Evolutionary conservation across 2,329 filamentous ascomycete species (phyloP).

Genomic region (Teratosphaeria nubilosa): DNA sequence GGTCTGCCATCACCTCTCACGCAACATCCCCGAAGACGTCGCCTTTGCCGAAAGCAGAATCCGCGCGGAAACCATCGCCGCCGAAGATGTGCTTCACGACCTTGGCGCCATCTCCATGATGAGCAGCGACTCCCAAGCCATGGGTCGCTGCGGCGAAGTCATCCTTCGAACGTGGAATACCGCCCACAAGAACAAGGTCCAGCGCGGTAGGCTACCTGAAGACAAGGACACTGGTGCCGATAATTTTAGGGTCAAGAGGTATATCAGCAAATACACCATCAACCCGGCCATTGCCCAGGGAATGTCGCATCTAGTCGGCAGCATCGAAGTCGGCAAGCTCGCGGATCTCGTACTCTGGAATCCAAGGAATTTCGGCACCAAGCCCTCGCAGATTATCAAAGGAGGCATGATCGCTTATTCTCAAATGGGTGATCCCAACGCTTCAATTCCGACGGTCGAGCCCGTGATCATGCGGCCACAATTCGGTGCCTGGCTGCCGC

Average conservation of each 20-base stretch:
- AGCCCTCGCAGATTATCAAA: constrained; percentile 74
- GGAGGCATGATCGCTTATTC: constrained; percentile 74
- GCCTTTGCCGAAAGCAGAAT: constrained; percentile 93
- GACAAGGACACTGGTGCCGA: constrained; percentile 72
- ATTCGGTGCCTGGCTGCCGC: constrained; percentile 60
- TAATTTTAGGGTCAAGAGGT: constrained; percentile 85
- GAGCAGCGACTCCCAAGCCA: constrained; percentile 89
- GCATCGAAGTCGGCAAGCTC: constrained; percentile 77
- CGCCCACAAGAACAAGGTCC: constrained; percentile 89
- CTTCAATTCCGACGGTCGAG: constrained; percentile 73
- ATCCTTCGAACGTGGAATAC: constrained; percentile 93
- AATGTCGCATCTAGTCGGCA: constrained; percentile 77
- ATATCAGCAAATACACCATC: constrained; percentile 92
- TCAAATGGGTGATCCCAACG: constrained; percentile 58
- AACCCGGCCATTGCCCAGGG: constrained; percentile 89
- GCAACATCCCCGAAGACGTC: constrained; percentile 89
- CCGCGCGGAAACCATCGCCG: constrained; percentile 89
- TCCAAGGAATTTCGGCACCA: constrained; percentile 74
- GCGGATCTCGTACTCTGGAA: constrained; percentile 86
- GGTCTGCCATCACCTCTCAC: constrained; percentile 90
- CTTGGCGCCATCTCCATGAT: constrained; percentile 96
- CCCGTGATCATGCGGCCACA: constrained; percentile 76
- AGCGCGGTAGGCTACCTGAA: constrained; percentile 66
- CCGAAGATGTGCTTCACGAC: constrained; percentile 92
- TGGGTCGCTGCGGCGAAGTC: constrained; percentile 93